Conservation (phyloP, 352 stramenopile genomes). For the Phytophthora brassicae region DNA sequence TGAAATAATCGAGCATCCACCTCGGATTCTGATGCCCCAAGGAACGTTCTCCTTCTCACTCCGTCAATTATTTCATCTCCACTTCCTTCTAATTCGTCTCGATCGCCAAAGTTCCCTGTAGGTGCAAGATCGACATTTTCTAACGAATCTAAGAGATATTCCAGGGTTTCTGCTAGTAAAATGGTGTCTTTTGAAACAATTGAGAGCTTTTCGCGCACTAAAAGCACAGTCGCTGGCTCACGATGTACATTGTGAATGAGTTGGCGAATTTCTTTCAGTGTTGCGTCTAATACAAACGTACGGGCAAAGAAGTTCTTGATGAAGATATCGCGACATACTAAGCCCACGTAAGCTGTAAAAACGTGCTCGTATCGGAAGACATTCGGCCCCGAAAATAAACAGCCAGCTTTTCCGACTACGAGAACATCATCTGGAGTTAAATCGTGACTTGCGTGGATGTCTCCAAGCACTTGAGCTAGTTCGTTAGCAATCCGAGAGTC, state of each 20-base stretch:
- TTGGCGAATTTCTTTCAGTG: constrained; percentile 93
- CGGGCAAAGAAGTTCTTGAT: constrained; percentile 97
- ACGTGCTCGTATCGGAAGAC: constrained; percentile 95
- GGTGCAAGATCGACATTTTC: constrained; percentile 76
- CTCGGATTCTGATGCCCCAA: constrained; percentile 31
- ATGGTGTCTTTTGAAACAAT: constrained; percentile 95
- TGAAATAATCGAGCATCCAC: constrained; percentile 84
- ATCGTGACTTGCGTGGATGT: constrained; percentile 94
- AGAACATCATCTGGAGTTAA: constrained; percentile 94
- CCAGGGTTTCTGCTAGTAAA: constrained; percentile 95
- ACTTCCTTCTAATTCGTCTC: constrained; percentile 31
- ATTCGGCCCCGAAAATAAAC: constrained; percentile 94
- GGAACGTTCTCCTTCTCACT: constrained; percentile 11
- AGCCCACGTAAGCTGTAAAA: constrained; percentile 94
- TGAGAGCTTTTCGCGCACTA: constrained; percentile 92
- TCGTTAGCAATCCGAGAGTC: constrained; percentile 96
- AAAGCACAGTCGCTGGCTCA: constrained; percentile 82
- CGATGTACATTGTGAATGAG: constrained; percentile 88
- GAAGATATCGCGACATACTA: constrained; percentile 97
- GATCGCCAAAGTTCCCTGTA: constrained; percentile 3
- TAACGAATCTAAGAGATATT: constrained; percentile 95
- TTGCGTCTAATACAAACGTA: constrained; percentile 95
- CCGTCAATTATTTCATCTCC: constrained; percentile 45
- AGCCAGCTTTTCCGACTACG: constrained; percentile 93
- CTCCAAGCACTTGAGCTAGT: constrained; percentile 93